Base-by-base conservation (phyloP, 495 filamentous ascomycete genomes). In the Aspergillus heteromorphus region DNA sequence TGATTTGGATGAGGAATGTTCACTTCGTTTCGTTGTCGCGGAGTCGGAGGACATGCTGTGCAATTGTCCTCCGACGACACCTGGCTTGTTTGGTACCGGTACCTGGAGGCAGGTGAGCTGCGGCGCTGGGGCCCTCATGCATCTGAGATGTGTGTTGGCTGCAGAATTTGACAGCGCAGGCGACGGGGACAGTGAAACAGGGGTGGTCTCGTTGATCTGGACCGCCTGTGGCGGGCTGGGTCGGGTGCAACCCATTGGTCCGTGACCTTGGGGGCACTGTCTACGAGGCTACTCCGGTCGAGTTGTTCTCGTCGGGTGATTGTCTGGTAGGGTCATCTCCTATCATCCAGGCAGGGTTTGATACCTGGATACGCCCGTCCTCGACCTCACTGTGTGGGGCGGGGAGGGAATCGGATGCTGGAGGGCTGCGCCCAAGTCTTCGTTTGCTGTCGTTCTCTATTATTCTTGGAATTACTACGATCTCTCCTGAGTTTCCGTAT, bases 1-100 rank as follows among this genome's bases (percentile, higher is more conserved):
- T 73, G 74, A 73, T 65, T 70, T 68, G 74, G 76, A 79, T 71
- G 72, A 77, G 75, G 66, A 73, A 76, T 73, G 67, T 74, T 70
- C 66, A 65, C 55, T 73, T 67, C 65, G 55, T 67, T 77, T 73
- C 60, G 58, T 60, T 65, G 69, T 70, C 67, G 67, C 64, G 64
- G 61, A 51, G 27, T 23, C 17, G 17, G 9, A n/a, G 47, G n/a
- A 9, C 21, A 40, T 55, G 50, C 41, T 40, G 29, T 1, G 20
- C 36, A 36, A 14, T 51, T 54, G 53, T 50, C 7, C 23, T 7
- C 23, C 7, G 23, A 7, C 23, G 23, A 38, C 45, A 51, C 51
- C 54, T 34, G 27, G 13, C 11, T n/a, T n/a, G 8, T 4, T 38
- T 61, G 59, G 53, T 65, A 62, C 62, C 36, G 65, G 55, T 62